A percentile compares a stretch with the other conserved stretches of the same genome.
Conservation (phyloP, 495 filamentous ascomycete genomes). For the Aspergillus avenaceus region DNA sequence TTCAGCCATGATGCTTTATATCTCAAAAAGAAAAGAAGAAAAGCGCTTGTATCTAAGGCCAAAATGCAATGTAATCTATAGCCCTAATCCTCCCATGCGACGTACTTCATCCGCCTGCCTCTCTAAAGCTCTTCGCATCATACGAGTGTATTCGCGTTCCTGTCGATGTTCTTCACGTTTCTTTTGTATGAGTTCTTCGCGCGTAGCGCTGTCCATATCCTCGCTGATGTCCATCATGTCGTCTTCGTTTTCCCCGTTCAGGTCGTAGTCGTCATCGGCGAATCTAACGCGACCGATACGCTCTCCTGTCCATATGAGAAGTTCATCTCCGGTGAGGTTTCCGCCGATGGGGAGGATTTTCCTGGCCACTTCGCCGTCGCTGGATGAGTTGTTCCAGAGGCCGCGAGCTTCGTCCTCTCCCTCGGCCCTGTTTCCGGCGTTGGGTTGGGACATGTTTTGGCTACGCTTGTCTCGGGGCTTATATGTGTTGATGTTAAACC, state of each 20-base stretch:
- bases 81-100: constrained; percentile 67
- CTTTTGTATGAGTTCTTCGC: constrained; percentile 36
- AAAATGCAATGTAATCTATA: constrained; percentile 18
- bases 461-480: constrained; percentile 7
- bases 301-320: constrained; percentile 79
- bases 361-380: constrained; percentile 52
- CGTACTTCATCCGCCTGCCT: constrained; percentile 79
- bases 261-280: constrained; percentile 46
- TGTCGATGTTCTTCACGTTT: constrained; percentile 32
- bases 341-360: constrained; percentile 64
- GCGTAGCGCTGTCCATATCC: constrained; percentile 34
- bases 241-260: constrained; percentile 41
- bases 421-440: background rate
- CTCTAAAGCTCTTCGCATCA: constrained; percentile 72
- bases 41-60: background rate
- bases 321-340: constrained; percentile 51
- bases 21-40: background rate
- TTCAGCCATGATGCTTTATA: background rate
- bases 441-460: background rate
- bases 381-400: constrained; percentile 25
- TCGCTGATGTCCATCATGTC: constrained; percentile 33
- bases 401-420: constrained; percentile 14
- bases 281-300: constrained; percentile 68
- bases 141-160: constrained; percentile 58
- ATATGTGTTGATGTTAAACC: constrained; percentile 60